These are phyloP conservation scores for Hypoxylon intermedium DNA, from an alignment of 495 filamentous ascomycete species.

Conservation along the genomic window DNA sequence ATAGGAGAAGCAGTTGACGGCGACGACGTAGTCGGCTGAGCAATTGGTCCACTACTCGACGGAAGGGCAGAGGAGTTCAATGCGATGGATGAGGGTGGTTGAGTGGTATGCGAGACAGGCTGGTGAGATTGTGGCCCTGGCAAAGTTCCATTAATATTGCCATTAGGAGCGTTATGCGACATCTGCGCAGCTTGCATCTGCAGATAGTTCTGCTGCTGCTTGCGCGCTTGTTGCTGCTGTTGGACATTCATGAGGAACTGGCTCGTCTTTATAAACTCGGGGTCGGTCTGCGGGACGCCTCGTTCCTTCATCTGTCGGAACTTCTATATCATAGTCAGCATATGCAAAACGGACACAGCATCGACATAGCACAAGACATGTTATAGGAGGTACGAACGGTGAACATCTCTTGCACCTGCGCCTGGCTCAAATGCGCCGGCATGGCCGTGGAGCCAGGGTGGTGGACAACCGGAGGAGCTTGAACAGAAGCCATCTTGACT, in stretches of 20 bases:
- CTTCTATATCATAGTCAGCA: slow-evolving; percentile 63
- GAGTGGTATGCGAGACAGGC: slow-evolving; percentile 39
- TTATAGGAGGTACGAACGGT: slow-evolving; percentile 54
- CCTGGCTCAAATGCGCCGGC: slow-evolving; percentile 63
- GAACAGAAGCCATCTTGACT: slow-evolving; percentile 77
- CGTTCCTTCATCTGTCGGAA: slow-evolving; percentile 80
- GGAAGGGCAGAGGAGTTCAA: slow-evolving; percentile 47
- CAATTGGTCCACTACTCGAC: slow-evolving; percentile 39
- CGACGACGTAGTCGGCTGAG: slow-evolving; percentile 42
- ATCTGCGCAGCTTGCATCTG: slow-evolving; percentile 44
- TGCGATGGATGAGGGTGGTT: slow-evolving; percentile 39
- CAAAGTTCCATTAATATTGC: slow-evolving; percentile 55
- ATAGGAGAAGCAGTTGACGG: slow-evolving; percentile 55
- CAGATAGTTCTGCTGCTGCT: slow-evolving; percentile 54
- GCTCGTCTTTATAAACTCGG: slow-evolving; percentile 78
- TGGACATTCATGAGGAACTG: slow-evolving; percentile 70
- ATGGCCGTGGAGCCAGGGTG: slow-evolving; percentile 60
- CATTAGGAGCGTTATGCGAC: slow-evolving; percentile 51
- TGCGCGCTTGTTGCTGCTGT: slow-evolving; percentile 62
- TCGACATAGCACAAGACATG: slow-evolving; percentile 8
- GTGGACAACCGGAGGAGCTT: slow-evolving; percentile 70
- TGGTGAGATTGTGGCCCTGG: slow-evolving; percentile 47
- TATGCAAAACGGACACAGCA: slow-evolving; percentile 1
- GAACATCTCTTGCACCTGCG: slow-evolving; percentile 67
- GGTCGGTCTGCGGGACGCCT: slow-evolving; percentile 75